phyloP scores from a whole-genome alignment of 2,329 filamentous ascomycete species.

The Myriosclerotinia curreyana region DNA sequence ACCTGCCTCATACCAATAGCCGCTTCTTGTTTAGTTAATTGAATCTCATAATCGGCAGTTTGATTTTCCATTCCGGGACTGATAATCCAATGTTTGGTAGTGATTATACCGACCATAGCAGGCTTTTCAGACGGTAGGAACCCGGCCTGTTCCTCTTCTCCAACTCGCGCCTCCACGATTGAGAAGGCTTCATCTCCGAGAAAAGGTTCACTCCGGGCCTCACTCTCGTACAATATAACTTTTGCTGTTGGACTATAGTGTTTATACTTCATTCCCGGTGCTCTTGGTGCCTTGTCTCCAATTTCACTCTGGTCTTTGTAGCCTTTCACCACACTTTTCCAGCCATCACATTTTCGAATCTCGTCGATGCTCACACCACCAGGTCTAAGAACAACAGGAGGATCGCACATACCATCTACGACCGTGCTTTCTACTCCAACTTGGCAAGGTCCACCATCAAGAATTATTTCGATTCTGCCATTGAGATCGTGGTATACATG shows the following conservation, averaged over 20 bases:
- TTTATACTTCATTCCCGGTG: slow-evolving; percentile 98
- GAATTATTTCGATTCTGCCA: slow-evolving; percentile 77
- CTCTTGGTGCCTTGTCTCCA: slow-evolving; percentile 66
- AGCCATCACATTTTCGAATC: slow-evolving; percentile 69
- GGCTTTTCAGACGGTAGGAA: slow-evolving; percentile 10
- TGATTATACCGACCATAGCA: slow-evolving; percentile 41
- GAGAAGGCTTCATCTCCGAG: slow-evolving; percentile 11
- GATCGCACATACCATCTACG: slow-evolving; percentile 80
- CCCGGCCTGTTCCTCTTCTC: slow-evolving; percentile 22
- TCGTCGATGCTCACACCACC: slow-evolving; percentile 84
- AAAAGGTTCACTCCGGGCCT: not conserved
- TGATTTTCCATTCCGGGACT: not conserved
- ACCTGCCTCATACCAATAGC: no score
- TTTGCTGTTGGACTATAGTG: slow-evolving; percentile 91
- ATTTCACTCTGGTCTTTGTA: slow-evolving; percentile 75
- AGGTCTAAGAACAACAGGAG: slow-evolving; percentile 79
- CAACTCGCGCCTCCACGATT: slow-evolving; percentile 22
- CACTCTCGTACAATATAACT: slow-evolving; percentile 75
- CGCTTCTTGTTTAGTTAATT: not conserved
- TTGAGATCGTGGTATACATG: slow-evolving; percentile 85
- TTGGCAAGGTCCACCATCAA: slow-evolving; percentile 82
- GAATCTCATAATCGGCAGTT: not conserved
- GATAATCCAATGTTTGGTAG: slow-evolving; percentile 17
- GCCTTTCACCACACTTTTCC: slow-evolving; percentile 72
- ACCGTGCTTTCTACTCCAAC: slow-evolving; percentile 97